Percentiles rank a stretch among this genome's conserved stretches.
phyloP scores from a whole-genome alignment of 257 asterid species.

The Oldenlandia corymbosa region DNA sequence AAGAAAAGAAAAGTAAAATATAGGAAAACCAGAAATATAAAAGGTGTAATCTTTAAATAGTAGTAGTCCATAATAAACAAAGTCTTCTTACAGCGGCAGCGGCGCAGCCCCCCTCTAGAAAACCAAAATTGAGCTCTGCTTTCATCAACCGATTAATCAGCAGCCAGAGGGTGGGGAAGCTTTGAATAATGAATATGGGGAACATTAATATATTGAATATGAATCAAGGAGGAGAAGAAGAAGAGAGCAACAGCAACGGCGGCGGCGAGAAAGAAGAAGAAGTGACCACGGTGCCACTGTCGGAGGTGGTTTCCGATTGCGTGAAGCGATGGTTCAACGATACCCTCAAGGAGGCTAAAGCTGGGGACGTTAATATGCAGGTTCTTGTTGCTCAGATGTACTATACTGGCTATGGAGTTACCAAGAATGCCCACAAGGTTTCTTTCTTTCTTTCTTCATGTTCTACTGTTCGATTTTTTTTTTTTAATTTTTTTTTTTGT shows the following conservation, averaged over 20 bases:
- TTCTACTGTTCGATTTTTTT: too few relatives aligned
- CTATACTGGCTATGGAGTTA: constrained; percentile 52
- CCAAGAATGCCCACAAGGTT: constrained; percentile 56
- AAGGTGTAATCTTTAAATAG: too few relatives aligned
- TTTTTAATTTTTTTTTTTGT: too few relatives aligned
- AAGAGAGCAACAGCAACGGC: constrained; percentile 27
- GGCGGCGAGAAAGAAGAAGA: constrained; percentile 9
- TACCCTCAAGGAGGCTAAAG: constrained; percentile 66
- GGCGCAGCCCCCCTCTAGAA: too few relatives aligned
- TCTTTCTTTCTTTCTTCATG: not conserved
- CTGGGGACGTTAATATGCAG: constrained; percentile 76
- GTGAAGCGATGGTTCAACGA: constrained; percentile 63
- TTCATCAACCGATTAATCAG: too few relatives aligned
- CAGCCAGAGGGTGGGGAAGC: not conserved
- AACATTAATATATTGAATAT: not conserved
- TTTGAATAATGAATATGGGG: not conserved
- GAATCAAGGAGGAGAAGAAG: constrained; percentile 2
- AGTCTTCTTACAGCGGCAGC: too few relatives aligned
- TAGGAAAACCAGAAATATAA: too few relatives aligned
- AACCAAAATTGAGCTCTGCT: too few relatives aligned
- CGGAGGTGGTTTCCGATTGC: constrained; percentile 65
- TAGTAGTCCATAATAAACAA: too few relatives aligned
- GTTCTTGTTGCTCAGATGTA: constrained; percentile 76
- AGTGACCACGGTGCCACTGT: constrained; percentile 34
- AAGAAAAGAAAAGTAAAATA: too few relatives aligned